Conservation (phyloP, 805 yeast genomes). For the Wickerhamomyces hampshirensis region DNA sequence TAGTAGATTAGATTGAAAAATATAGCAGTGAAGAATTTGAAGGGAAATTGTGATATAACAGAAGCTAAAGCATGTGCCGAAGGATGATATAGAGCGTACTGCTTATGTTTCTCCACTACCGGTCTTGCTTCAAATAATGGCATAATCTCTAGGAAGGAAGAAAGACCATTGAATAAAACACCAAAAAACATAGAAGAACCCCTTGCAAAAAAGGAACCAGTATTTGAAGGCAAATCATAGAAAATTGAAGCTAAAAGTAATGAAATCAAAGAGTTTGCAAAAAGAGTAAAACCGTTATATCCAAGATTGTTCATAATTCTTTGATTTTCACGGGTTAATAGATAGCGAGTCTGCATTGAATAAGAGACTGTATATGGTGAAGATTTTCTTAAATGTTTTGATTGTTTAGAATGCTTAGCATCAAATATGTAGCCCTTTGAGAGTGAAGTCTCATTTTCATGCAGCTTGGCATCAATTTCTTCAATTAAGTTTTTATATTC, state of each 20-base stretch:
- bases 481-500: slow-evolving; percentile 27
- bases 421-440: slow-evolving; percentile 32
- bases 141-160: slow-evolving; percentile 53
- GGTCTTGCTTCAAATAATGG: slow-evolving; percentile 34
- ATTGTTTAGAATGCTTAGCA: slow-evolving; percentile 49
- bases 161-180: slow-evolving; percentile 55
- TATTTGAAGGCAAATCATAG: slow-evolving; percentile 40
- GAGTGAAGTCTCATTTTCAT: slow-evolving; percentile 25
- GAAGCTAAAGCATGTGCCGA: slow-evolving; percentile 63
- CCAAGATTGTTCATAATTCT: slow-evolving; percentile 46
- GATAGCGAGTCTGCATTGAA: slow-evolving; percentile 44
- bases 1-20: slow-evolving; percentile 46
- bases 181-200: slow-evolving; percentile 68
- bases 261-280: slow-evolving; percentile 47
- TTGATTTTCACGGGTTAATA: slow-evolving; percentile 42
- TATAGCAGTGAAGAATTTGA: slow-evolving; percentile 38
- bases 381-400: slow-evolving; percentile 38
- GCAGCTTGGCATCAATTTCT: slow-evolving; percentile 9
- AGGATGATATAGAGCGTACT: slow-evolving; percentile 55
- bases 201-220: slow-evolving; percentile 48
- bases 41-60: slow-evolving; percentile 53
- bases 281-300: slow-evolving; percentile 39
- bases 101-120: slow-evolving; percentile 54
- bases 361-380: slow-evolving; percentile 55
- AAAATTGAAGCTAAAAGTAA: slow-evolving; percentile 54